Base-by-base conservation (phyloP, 1,139 yeast genomes). In the Pichia sp. region DNA sequence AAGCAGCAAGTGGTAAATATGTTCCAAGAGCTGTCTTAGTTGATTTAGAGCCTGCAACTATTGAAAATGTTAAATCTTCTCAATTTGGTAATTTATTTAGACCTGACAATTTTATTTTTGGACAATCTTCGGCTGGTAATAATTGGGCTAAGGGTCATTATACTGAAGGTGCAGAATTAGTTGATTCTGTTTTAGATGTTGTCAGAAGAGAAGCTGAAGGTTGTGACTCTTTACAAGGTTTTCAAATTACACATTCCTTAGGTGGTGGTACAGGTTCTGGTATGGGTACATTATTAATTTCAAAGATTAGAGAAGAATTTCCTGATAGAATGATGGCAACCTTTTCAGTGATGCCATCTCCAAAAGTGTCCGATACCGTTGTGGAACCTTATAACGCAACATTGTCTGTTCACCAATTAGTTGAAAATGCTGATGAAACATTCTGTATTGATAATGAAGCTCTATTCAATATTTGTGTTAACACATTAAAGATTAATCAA, bases 201-300 rank as follows among this genome's bases (percentile, higher is more conserved):
- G 82, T 89, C 52, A 83, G 96, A 74, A 85, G 96, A 70, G 96
- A 89, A 72, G 96, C 95, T 36, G 96, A 89, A 74, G 87, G 86
- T 44, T 83, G 95, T 70, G 96, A 89, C 70, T 84, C 95, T 57
- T 78, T 89, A 63, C 96, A 89, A 74, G 96, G 96, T 62, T 89
- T 89, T 81, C 96, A 88, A 73, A 84, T 89, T 66, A 82, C 96
- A 51, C 96, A 89, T 71, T 89, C 96, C 44, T 79, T 89, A 58
- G 96, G 96, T 71, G 96, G 96, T 72, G 96, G 96, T 76, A 89
- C 96, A 51, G 96, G 96, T 67, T 87, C 96, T 38, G 96, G 96
- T 72, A 84, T 89, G 91, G 96, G 96, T 67, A 87, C 96, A 45
- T 72, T 88, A 62, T 77, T 87, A 65, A 81, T 87, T 62, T 80